Conservation (phyloP, 2,329 filamentous ascomycete species). For the Cryoendolithus antarcticus region DNA sequence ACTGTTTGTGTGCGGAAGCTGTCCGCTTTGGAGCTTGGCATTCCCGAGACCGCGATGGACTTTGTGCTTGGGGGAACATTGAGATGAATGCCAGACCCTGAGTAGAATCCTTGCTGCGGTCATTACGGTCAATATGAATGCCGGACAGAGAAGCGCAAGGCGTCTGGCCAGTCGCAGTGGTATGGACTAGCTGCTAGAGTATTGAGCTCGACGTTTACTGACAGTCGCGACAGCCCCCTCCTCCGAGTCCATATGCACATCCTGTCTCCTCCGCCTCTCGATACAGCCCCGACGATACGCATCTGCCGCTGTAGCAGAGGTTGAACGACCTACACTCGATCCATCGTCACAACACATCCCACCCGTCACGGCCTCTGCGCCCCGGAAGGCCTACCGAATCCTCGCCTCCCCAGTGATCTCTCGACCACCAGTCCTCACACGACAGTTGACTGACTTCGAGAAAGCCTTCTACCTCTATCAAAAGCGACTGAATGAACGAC, state of each 20-base stretch:
- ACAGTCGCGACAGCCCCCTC: slow-evolving; percentile 16
- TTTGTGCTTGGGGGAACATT: slow-evolving; percentile 3
- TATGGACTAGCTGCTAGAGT: slow-evolving; percentile 12
- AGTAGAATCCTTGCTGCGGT: too few relatives aligned
- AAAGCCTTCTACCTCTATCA: slow-evolving; percentile 94
- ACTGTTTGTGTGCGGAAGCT: slow-evolving; percentile 1
- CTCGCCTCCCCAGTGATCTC: slow-evolving; percentile 68
- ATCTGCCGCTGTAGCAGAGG: slow-evolving; percentile 25
- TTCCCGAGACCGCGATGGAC: slow-evolving; percentile 2
- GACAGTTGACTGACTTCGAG: slow-evolving; percentile 75
- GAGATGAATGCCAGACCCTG: slow-evolving; percentile 1
- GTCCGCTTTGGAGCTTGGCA: neutral
- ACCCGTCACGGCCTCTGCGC: slow-evolving; percentile 35
- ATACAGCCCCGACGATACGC: slow-evolving; percentile 22
- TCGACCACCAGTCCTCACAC: slow-evolving; percentile 76
- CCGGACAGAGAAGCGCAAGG: slow-evolving; percentile 32
- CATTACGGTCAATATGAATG: slow-evolving; percentile 24
- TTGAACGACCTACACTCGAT: slow-evolving; percentile 11
- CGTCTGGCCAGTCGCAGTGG: slow-evolving; percentile 29
- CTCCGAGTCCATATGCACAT: slow-evolving; percentile 33
- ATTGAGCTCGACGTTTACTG: too few relatives aligned
- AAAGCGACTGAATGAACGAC: slow-evolving; percentile 86
- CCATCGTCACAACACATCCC: slow-evolving; percentile 15
- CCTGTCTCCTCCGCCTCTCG: slow-evolving; percentile 31
- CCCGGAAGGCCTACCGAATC: slow-evolving; percentile 31